Conservation (phyloP, 1,284 basidiomycete genomes). For the Pseudozyma sp. region DNA sequence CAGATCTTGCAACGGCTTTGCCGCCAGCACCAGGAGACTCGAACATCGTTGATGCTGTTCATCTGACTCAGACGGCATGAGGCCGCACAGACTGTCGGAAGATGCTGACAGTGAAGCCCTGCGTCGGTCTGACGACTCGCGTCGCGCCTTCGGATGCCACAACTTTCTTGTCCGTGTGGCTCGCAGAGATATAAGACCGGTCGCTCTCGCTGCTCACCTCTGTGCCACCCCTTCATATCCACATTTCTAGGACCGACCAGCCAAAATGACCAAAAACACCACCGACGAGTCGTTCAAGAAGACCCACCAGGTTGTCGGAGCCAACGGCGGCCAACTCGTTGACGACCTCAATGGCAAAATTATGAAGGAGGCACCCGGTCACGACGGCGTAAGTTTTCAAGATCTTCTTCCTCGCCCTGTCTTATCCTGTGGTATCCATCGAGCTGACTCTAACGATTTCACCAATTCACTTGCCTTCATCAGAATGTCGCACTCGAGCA, state of each 20-base stretch:
- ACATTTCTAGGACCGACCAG: not conserved
- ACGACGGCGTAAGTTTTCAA: slow-evolving; percentile 40
- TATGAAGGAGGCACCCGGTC: slow-evolving; percentile 44
- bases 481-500: slow-evolving; percentile 36
- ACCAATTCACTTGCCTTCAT: not conserved
- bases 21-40: not conserved
- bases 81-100: too few species aligned
- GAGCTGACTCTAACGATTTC: not conserved
- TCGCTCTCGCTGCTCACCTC: not conserved
- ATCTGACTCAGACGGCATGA: too few species aligned
- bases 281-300: slow-evolving; percentile 49
- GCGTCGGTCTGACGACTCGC: too few species aligned
- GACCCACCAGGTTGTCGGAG: slow-evolving; percentile 50
- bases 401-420: not conserved
- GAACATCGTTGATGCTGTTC: not conserved
- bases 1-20: not conserved
- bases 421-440: not conserved
- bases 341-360: slow-evolving; percentile 48
- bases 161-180: too few species aligned
- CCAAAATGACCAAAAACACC: slow-evolving; percentile 36
- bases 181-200: not conserved
- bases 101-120: too few species aligned
- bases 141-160: too few species aligned
- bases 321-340: slow-evolving; percentile 36
- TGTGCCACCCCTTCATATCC: not conserved